phyloP scores from a whole-genome alignment of 2,329 filamentous ascomycete species.

The Colletotrichum graminicola region DNA sequence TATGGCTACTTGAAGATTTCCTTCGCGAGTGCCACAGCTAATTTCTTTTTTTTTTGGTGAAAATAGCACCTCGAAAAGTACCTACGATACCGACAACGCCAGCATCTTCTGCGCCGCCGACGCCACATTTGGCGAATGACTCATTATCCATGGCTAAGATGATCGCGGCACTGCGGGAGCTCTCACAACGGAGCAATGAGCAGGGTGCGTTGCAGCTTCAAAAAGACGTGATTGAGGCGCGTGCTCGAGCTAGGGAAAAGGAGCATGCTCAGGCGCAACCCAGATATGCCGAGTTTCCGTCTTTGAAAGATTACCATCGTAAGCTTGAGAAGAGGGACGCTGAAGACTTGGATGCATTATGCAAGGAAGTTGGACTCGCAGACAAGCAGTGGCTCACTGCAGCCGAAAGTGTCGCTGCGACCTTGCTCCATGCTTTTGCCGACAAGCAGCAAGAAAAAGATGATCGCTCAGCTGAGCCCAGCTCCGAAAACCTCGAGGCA shows the following conservation, averaged over 20 bases:
- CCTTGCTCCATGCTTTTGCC: conserved; percentile 19
- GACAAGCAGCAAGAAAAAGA: conserved; percentile 10
- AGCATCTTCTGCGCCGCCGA: conserved; percentile 13
- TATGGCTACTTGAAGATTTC: not conserved
- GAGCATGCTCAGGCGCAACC: not conserved
- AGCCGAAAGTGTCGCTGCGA: conserved; percentile 14
- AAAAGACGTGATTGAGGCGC: conserved; percentile 20
- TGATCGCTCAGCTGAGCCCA: not conserved
- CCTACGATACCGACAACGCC: conserved; percentile 6
- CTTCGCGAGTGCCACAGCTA: not conserved
- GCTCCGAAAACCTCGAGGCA: conserved; percentile 1
- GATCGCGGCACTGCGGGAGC: conserved; percentile 4
- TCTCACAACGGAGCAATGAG: conserved; percentile 21
- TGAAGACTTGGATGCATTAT: conserved; percentile 18
- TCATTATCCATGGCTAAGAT: conserved; percentile 11
- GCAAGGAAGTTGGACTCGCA: conserved; percentile 5
- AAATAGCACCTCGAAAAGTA: conserved; percentile 11
- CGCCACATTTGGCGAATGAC: not conserved
- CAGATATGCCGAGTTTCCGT: conserved; percentile 34
- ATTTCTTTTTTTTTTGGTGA: not conserved
- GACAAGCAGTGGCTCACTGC: conserved; percentile 1
- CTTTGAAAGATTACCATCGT: conserved; percentile 21
- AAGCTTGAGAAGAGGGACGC: conserved; percentile 28
- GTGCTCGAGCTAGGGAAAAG: conserved; percentile 20
- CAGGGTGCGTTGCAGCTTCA: conserved; percentile 17